Evolutionary conservation across 2,329 filamentous ascomycete species (phyloP), one percentile per base, ranked within the genome.

Genomic region (Cryphonectria radicalis): DNA sequence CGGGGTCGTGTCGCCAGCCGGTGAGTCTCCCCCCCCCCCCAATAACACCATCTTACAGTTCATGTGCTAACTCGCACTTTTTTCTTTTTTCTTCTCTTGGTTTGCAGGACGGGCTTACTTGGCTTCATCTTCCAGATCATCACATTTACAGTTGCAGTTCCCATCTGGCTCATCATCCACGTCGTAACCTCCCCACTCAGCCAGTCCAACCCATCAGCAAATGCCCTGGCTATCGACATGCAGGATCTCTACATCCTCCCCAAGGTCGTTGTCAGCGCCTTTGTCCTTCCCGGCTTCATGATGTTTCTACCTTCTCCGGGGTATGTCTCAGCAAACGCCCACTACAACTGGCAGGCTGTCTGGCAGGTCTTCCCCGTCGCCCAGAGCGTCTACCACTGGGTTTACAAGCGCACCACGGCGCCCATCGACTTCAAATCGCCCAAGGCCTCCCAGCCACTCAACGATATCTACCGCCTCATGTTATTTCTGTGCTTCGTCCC

Each of bases 341-440:
- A 85, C 73, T 85, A 87, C 74, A 78, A 79, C 32, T 80, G 83
- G 70, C 84, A 86, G 37, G 83, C 84, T 0, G 73, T 84, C 63
- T 87, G 86, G 84, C 85, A 88, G 73, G 77, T 81, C 4, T 88
- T 86, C 77, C 84, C 86, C 0, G 75, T 85, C 25, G 84, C 81
- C 75, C 81, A 85, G 8, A 80, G 81, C 4, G 66, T 85, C 14
- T 73, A 82, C n/a, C 80, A 82, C 6, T 79, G 75, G 2, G 28
- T 77, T 1, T 74, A 81, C 55, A 76, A 78, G 69, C 59, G 75
- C 57, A 6, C 77, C 67, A 63, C 68, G n/a, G 46, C 68, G 37
- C 35, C 67, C 40, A 66, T 63, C 57, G 63, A 25, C 28, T 63
- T 35, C 3, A 69, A 63, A 19, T 3, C 3, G 3, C 1, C 3